Evolutionary conservation across 2,329 filamentous ascomycete genomes (phyloP).

Genomic region (Fusarium globosum): DNA sequence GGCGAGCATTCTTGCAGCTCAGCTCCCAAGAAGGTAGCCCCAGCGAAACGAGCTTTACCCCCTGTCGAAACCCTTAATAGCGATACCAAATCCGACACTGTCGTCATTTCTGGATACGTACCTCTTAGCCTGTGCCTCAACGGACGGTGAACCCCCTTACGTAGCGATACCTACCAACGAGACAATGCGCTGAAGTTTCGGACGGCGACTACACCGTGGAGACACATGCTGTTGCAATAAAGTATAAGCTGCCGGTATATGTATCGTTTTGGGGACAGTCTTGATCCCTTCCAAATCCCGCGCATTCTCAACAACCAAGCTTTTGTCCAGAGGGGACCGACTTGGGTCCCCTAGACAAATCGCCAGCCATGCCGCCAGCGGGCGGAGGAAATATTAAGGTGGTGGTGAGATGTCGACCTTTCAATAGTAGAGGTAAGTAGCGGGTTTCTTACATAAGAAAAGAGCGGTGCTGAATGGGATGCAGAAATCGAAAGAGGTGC

Average conservation of each 20-base stretch:
- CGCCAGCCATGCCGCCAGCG: slow-evolving; percentile 57
- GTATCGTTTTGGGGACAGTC: slow-evolving; percentile 8
- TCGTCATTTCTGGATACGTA: slow-evolving; percentile 45
- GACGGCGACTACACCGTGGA: slow-evolving; percentile 35
- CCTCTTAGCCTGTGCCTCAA: slow-evolving; percentile 26
- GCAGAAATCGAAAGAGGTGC: slow-evolving; percentile 88
- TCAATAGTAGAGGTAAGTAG: slow-evolving; percentile 87
- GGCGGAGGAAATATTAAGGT: slow-evolving; percentile 99
- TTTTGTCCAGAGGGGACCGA: slow-evolving; percentile 48
- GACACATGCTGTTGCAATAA: slow-evolving; percentile 31
- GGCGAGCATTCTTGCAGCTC: slow-evolving; percentile 15
- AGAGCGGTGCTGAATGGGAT: slow-evolving; percentile 32
- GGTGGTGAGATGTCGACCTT: slow-evolving; percentile 94
- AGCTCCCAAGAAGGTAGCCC: slow-evolving; percentile 25
- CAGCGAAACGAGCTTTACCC: slow-evolving; percentile 1
- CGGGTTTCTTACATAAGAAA: background rate
- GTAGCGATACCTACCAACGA: slow-evolving; percentile 23
- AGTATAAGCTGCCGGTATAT: slow-evolving; percentile 15
- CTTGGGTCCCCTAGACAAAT: slow-evolving; percentile 50
- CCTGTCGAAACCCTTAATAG: slow-evolving; percentile 6
- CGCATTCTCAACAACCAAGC: slow-evolving; percentile 44
- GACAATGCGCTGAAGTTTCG: slow-evolving; percentile 42
- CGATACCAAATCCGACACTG: slow-evolving; percentile 29
- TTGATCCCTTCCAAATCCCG: slow-evolving; percentile 34
- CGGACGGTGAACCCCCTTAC: slow-evolving; percentile 31